Base-by-base conservation (phyloP, 2,329 filamentous ascomycete species). In the Epichloe festucae region DNA sequence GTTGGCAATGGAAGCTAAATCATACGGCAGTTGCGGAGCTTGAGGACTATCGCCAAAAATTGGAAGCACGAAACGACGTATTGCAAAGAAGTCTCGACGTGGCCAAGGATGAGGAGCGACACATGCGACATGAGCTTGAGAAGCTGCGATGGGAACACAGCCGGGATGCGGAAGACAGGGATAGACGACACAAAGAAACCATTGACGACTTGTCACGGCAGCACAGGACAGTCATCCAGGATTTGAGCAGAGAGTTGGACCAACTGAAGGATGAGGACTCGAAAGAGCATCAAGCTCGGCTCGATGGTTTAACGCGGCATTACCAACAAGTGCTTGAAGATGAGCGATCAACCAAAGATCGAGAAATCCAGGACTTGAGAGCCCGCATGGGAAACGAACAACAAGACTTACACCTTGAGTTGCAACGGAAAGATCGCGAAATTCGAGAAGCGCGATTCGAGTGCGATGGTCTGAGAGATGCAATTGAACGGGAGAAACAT, bases 361-460 rank as follows among this genome's bases (percentile, higher is more conserved):
- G 73, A n/a, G 84, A 89, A 58, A 70, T 87, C 2, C 76, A 81
- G 54, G 78, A 85, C n/a, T 60, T 89, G 6, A 77, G 78, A 50
- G 71, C 71, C 4, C 75, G 66, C 43, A 69, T 77, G 54, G 70
- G 71, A 39, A 71, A 67, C 41, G 76, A 79, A 54, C 75, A 76
- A 52, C 73, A 76, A 55, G 74, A 74, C 53, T 62, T 78, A 61
- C 73, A 68, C 17, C 57, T 71, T 15, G 64, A 70, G 0, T 57
- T 80, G 21, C 67, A 75, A 39, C 66, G 71, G 51, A 79, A 79
- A 57, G 78, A 82, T 14, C 69, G 70, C 1, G 78, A 82, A 50
- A 64, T 78, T 8, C 71, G 76, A 45, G 72, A 75, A 27, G 63
- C 75, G 54, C 70, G 70, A 21, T 65, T 70, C 5, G 60, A 64